A percentile compares a stretch with the other conserved stretches of the same genome.
Conservation (phyloP, 495 filamentous ascomycete genomes). For the Neurospora sublineolata region DNA sequence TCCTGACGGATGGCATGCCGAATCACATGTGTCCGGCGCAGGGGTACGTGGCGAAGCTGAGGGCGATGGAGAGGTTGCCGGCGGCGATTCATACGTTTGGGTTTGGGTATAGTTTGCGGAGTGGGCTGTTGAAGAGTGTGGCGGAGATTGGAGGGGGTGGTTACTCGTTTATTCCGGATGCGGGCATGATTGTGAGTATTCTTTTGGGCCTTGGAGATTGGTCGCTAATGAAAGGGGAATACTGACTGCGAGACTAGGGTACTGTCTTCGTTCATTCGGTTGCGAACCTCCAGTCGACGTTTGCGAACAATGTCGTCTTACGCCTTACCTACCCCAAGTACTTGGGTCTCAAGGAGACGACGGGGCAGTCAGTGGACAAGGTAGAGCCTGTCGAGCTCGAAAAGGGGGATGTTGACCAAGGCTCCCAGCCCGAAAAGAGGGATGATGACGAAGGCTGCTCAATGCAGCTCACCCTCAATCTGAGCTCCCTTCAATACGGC, state of each 20-base stretch:
- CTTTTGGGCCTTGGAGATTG: not conserved
- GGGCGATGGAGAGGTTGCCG: constrained; percentile 20
- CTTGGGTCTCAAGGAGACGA: constrained; percentile 22
- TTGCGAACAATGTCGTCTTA: constrained; percentile 24
- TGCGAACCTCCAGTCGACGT: constrained; percentile 36
- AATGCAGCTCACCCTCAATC: constrained; percentile 19
- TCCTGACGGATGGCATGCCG: constrained; percentile 37
- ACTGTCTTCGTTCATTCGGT: constrained; percentile 37
- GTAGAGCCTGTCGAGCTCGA: constrained; percentile 9
- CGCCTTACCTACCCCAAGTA: constrained; percentile 20
- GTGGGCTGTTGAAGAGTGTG: constrained; percentile 34
- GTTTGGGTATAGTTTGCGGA: constrained; percentile 30
- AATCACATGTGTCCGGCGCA: constrained; percentile 26
- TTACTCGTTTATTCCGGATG: constrained; percentile 38
- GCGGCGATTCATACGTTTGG: constrained; percentile 37
- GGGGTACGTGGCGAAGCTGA: constrained; percentile 31
- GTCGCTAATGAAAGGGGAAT: not conserved
- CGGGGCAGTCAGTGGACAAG: constrained; percentile 21
- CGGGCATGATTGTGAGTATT: constrained; percentile 33
- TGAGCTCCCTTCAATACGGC: constrained; percentile 35
- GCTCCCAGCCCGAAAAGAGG: not conserved
- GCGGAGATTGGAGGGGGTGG: constrained; percentile 31
- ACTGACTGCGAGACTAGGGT: constrained; percentile 10
- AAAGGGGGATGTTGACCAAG: constrained; percentile 12
- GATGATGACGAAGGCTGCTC: not conserved